Conservation (phyloP, 2,329 filamentous ascomycete genomes). For the Pezicula carpinea region DNA sequence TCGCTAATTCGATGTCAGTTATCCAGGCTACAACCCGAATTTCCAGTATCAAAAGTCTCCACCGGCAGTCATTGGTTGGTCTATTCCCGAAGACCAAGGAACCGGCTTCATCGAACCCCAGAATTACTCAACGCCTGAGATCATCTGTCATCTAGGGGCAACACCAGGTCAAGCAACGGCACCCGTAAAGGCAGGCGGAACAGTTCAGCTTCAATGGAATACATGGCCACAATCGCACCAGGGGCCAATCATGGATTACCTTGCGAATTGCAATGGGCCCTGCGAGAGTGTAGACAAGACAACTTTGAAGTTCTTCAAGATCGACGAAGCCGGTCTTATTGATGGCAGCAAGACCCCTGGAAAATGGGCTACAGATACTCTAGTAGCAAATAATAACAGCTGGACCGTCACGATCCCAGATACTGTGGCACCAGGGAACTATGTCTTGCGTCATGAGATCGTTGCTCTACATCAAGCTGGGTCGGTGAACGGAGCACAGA, state of each 20-base stretch:
- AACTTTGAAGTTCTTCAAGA: conserved; percentile 36
- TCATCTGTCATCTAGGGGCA: conserved; percentile 57
- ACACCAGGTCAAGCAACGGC: conserved; percentile 43
- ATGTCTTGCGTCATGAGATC: conserved; percentile 44
- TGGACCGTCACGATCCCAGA: conserved; percentile 42
- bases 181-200: conserved; percentile 51
- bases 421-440: conserved; percentile 34
- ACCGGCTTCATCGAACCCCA: no score
- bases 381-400: conserved; percentile 47
- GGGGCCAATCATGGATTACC: conserved; percentile 16
- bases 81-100: no score
- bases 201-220: conserved; percentile 55
- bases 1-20: conserved; percentile 7
- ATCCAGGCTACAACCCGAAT: conserved; percentile 40
- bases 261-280: conserved; percentile 23
- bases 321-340: conserved; percentile 31
- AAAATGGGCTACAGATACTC: conserved; percentile 34
- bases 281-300: conserved; percentile 33
- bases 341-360: conserved; percentile 19
- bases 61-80: no score
- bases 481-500: conserved; percentile 39
- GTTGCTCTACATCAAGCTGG: conserved; percentile 18
- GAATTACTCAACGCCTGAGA: conserved; percentile 47
- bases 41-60: no score
- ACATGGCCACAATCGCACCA: conserved; percentile 60